These are phyloP conservation scores for Avena eriantha DNA, from an alignment of 176 grass and related monocot genomes.

Conservation along the genomic window DNA sequence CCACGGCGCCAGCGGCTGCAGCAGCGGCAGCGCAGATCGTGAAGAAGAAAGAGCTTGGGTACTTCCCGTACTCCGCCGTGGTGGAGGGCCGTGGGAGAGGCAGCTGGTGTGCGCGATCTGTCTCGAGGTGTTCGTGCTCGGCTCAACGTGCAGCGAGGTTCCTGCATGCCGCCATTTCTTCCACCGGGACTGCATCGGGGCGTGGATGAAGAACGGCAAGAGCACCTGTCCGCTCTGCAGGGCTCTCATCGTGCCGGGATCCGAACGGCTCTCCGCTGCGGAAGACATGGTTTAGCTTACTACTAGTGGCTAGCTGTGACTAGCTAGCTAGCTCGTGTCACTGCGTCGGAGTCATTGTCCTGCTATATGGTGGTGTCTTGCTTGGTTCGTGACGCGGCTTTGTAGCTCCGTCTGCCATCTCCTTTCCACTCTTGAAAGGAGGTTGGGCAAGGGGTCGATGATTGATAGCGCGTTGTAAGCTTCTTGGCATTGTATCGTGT, in stretches of 20 bases:
- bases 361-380: too few species aligned
- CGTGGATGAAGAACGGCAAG: slow-evolving; percentile 35
- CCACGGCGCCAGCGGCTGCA: too few species aligned
- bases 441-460: too few species aligned
- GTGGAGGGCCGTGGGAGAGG: background rate
- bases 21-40: too few species aligned
- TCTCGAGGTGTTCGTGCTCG: slow-evolving; percentile 29
- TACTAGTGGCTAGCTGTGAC: too few species aligned
- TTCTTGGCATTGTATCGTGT: too few species aligned
- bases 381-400: too few species aligned
- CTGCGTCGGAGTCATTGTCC: too few species aligned
- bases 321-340: too few species aligned
- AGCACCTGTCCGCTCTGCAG: slow-evolving; percentile 55
- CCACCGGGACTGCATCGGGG: slow-evolving; percentile 39
- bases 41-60: background rate
- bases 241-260: background rate
- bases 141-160: slow-evolving; percentile 39
- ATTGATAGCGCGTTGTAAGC: too few species aligned
- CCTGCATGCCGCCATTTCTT: slow-evolving; percentile 52
- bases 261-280: background rate
- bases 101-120: slow-evolving; percentile 48
- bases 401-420: too few species aligned
- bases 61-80: background rate
- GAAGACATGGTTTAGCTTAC: background rate
- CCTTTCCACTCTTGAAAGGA: too few species aligned